These are phyloP conservation scores for Sclerotinia minor DNA, from an alignment of 2,329 filamentous ascomycete genomes.

Conservation along the genomic window DNA sequence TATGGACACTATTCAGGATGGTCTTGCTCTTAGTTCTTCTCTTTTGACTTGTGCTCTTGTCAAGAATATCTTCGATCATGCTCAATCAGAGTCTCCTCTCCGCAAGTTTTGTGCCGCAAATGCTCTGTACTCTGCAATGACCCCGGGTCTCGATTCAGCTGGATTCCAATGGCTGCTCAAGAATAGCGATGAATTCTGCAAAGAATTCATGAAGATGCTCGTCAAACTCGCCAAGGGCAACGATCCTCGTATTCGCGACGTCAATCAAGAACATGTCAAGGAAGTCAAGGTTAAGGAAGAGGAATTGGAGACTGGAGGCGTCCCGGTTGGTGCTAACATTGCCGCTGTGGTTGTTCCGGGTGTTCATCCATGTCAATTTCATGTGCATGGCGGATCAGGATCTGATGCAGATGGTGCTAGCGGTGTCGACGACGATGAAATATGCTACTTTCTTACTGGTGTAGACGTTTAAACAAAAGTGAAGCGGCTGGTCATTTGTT, in stretches of 20 bases:
- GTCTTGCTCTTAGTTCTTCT: slow-evolving; percentile 26
- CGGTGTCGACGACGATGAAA: background rate
- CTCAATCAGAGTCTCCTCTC: slow-evolving; percentile 23
- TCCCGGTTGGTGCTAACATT: background rate
- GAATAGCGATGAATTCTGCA: slow-evolving; percentile 23
- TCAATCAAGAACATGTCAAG: slow-evolving; percentile 4
- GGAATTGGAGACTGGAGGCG: background rate
- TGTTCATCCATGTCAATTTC: slow-evolving; percentile 28
- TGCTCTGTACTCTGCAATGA: slow-evolving; percentile 24
- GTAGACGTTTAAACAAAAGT: background rate
- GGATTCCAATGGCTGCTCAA: slow-evolving; percentile 11
- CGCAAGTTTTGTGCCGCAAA: slow-evolving; percentile 31
- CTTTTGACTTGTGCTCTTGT: slow-evolving; percentile 27
- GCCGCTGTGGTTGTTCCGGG: slow-evolving; percentile 7
- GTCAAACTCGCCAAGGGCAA: slow-evolving; percentile 4
- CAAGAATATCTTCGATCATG: slow-evolving; percentile 29
- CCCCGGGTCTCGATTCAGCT: background rate
- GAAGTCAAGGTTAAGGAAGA: background rate
- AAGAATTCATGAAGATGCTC: slow-evolving; percentile 30
- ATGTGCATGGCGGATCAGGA: slow-evolving; percentile 19
- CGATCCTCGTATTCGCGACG: slow-evolving; percentile 35
- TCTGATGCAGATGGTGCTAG: background rate
- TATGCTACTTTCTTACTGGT: background rate
- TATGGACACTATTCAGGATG: slow-evolving; percentile 37
- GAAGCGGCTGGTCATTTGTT: background rate